These are phyloP conservation scores for Boletus pseudopeckii DNA, from an alignment of 768 basidiomycete species.

Conservation along the genomic window DNA sequence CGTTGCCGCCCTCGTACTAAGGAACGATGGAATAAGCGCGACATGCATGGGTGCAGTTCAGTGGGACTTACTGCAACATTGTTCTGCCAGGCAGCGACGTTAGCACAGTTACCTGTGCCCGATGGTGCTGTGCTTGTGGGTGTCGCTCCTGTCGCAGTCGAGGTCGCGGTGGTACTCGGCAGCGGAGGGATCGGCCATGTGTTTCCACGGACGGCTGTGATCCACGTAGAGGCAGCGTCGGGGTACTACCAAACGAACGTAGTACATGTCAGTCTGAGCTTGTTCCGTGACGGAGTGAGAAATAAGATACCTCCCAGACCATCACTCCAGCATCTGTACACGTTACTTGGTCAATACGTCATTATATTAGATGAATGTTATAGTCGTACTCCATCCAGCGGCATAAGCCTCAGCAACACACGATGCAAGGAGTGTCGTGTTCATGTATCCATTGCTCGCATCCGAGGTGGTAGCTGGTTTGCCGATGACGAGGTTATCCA, in stretches of 20 bases:
- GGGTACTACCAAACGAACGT: conserved; percentile 27
- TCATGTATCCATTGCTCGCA: conserved; percentile 55
- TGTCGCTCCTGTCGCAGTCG: neutral
- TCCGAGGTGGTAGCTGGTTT: conserved; percentile 55
- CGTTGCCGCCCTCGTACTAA: neutral
- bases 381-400: neutral
- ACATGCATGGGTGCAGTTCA: neutral
- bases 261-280: too few relatives aligned
- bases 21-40: neutral
- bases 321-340: conserved; percentile 21
- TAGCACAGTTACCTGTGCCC: neutral
- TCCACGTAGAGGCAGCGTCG: conserved; percentile 35
- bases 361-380: too few relatives aligned
- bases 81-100: neutral
- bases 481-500: conserved; percentile 69
- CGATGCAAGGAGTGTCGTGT: conserved; percentile 47
- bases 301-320: conserved; percentile 20
- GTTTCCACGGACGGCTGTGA: conserved; percentile 6
- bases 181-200: neutral
- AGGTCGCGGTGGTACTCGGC: neutral
- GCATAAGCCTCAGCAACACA: conserved; percentile 53
- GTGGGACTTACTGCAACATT: neutral
- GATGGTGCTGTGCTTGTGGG: neutral
- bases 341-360: too few relatives aligned
- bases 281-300: neutral